Evolutionary conservation across 305 asterid species (phyloP).

Genomic region (Coffea humblotiana): DNA sequence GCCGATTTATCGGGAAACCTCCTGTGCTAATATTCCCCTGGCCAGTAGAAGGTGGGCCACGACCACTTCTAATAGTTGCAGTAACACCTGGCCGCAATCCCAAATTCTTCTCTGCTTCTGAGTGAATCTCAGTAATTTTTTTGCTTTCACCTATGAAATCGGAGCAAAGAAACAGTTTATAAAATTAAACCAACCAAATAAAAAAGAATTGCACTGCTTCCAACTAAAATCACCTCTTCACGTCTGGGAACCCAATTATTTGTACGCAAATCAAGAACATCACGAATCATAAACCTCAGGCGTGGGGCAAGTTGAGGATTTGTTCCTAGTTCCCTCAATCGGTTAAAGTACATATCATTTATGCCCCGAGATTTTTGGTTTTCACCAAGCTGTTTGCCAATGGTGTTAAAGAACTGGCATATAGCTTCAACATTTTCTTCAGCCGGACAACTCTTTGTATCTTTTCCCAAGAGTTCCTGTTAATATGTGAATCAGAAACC

Average conservation of each 20-base stretch:
- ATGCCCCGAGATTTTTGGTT: slow-evolving; percentile 70
- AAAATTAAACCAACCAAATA: neutral
- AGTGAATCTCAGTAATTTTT: slow-evolving; percentile 84
- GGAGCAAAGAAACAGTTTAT: neutral
- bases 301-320: slow-evolving; percentile 74
- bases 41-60: slow-evolving; percentile 42
- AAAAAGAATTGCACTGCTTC: neutral
- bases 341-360: slow-evolving; percentile 65
- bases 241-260: slow-evolving; percentile 89
- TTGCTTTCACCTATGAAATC: slow-evolving; percentile 69
- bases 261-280: slow-evolving; percentile 78
- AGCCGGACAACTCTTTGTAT: slow-evolving; percentile 62
- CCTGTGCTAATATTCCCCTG: slow-evolving; percentile 57
- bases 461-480: slow-evolving; percentile 81
- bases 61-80: slow-evolving; percentile 63
- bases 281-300: slow-evolving; percentile 73
- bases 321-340: slow-evolving; percentile 70
- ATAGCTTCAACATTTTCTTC: slow-evolving; percentile 98
- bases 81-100: slow-evolving; percentile 95
- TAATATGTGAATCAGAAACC: neutral
- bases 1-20: slow-evolving; percentile 64
- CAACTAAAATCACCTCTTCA: slow-evolving; percentile 64
- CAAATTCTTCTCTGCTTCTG: slow-evolving; percentile 85
- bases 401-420: slow-evolving; percentile 89
- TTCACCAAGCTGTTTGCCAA: slow-evolving; percentile 92